Percentiles rank a stretch among this genome's conserved stretches.
Conservation (phyloP, 2,329 filamentous ascomycete species). For the Hymenoscyphus occultus region DNA sequence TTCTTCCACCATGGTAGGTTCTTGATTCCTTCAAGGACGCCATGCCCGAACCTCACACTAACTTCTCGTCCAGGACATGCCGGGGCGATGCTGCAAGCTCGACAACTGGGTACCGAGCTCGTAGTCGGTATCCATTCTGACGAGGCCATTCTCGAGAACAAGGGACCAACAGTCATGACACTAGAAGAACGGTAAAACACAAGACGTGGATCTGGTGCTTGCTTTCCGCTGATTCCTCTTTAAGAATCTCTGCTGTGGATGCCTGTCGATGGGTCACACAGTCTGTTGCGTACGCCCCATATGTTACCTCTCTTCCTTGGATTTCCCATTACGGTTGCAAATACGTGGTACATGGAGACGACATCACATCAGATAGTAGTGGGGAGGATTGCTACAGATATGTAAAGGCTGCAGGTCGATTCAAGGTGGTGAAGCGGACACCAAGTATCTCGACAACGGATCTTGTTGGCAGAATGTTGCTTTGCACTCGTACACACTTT, state of each 20-base stretch:
- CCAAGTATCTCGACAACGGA: slow-evolving; percentile 97
- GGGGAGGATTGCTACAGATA: slow-evolving; percentile 98
- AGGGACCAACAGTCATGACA: slow-evolving; percentile 96
- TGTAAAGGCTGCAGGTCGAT: slow-evolving; percentile 88
- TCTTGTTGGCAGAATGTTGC: slow-evolving; percentile 94
- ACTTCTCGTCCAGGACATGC: slow-evolving; percentile 67
- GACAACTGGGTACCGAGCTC: slow-evolving; percentile 83
- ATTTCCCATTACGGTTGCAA: slow-evolving; percentile 93
- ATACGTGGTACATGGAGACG: slow-evolving; percentile 95
- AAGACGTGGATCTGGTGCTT: slow-evolving; percentile 20
- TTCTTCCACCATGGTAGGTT: slow-evolving; percentile 89
- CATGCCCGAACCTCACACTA: slow-evolving; percentile 1
- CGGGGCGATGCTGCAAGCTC: slow-evolving; percentile 93
- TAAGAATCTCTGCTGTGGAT: slow-evolving; percentile 80
- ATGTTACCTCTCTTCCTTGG: slow-evolving; percentile 91
- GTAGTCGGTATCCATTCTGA: slow-evolving; percentile 94
- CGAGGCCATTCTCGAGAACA: slow-evolving; percentile 92
- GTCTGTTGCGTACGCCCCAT: slow-evolving; percentile 81
- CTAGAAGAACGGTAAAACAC: slow-evolving; percentile 70
- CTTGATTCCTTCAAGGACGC: slow-evolving; percentile 5
- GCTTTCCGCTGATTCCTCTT: slow-evolving; percentile 32
- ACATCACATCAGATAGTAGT: slow-evolving; percentile 90
- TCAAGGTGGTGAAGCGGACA: slow-evolving; percentile 95
- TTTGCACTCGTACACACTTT: slow-evolving; percentile 93
- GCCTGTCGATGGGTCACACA: slow-evolving; percentile 93